Conservation (phyloP, 2,329 filamentous ascomycete genomes). For the Sclerotinia subarctica region DNA sequence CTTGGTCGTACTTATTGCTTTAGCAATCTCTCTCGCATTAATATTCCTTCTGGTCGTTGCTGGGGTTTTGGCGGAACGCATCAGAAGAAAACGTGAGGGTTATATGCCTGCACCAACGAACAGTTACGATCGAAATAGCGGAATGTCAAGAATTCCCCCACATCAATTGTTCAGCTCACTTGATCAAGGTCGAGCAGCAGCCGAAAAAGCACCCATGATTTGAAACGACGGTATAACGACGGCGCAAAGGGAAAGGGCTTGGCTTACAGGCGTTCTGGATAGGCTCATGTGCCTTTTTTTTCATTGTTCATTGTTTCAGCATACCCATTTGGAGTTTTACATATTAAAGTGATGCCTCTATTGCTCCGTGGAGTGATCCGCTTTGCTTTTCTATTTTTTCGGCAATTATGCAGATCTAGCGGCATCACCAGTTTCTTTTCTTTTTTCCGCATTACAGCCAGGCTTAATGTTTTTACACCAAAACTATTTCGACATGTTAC, state of each 20-base stretch:
- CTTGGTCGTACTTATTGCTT: slow-evolving; percentile 75
- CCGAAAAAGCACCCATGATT: slow-evolving; percentile 35
- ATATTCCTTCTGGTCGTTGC: slow-evolving; percentile 74
- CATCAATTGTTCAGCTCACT: slow-evolving; percentile 46
- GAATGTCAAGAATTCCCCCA: slow-evolving; percentile 59
- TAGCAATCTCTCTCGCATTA: slow-evolving; percentile 73
- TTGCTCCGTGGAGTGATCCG: slow-evolving; percentile 13
- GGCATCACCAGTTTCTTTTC: slow-evolving; percentile 10
- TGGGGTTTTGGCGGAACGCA: slow-evolving; percentile 71
- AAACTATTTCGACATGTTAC: slow-evolving; percentile 2
- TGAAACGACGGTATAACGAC: slow-evolving; percentile 30
- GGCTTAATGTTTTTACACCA: slow-evolving; percentile 21
- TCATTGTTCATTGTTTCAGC: slow-evolving; percentile 33
- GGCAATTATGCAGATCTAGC: slow-evolving; percentile 2
- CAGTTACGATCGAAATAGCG: slow-evolving; percentile 57
- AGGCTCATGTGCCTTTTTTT: slow-evolving; percentile 30
- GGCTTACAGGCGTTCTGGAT: slow-evolving; percentile 36
- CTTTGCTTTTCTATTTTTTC: slow-evolving; percentile 17
- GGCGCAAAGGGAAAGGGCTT: slow-evolving; percentile 30
- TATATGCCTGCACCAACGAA: slow-evolving; percentile 74
- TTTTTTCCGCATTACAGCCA: slow-evolving; percentile 16
- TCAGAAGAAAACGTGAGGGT: slow-evolving; percentile 73
- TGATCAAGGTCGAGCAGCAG: slow-evolving; percentile 34
- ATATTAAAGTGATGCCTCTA: slow-evolving; percentile 21
- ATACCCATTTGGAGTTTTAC: slow-evolving; percentile 31